Evolutionary conservation across 108 stramenopile species (phyloP).

Genomic region (Mediolabrus comicus): DNA sequence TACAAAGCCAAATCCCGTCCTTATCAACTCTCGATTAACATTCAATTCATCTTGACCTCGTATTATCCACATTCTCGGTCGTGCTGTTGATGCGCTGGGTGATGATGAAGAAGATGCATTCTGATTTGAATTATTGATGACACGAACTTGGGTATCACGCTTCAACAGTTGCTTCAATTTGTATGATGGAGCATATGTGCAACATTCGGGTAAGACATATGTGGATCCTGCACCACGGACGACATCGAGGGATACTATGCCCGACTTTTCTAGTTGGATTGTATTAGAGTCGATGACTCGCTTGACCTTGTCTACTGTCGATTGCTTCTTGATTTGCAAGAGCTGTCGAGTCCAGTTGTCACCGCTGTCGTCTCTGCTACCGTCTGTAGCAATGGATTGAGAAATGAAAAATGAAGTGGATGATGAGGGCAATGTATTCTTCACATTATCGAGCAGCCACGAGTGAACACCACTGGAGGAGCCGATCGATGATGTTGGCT

Average conservation of each 20-base stretch:
- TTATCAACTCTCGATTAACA: conserved; percentile 51
- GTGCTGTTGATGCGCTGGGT: background rate
- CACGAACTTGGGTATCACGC: conserved; percentile 9
- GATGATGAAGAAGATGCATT: background rate
- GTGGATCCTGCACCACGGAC: conserved; percentile 40
- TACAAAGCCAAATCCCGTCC: conserved; percentile 39
- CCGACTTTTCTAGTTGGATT: conserved; percentile 47
- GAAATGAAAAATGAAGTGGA: background rate
- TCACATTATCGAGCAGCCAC: background rate
- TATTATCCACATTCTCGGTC: conserved; percentile 13
- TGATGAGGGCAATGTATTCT: background rate
- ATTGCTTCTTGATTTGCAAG: background rate
- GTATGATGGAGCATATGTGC: conserved; percentile 37
- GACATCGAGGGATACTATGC: conserved; percentile 44
- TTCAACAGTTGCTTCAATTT: conserved; percentile 55
- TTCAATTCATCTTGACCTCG: conserved; percentile 15
- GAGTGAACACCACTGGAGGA: background rate
- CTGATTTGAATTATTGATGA: background rate
- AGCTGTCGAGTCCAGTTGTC: background rate
- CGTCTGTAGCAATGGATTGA: background rate
- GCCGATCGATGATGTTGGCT: background rate
- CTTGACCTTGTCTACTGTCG: conserved; percentile 40
- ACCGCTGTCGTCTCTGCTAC: too few relatives aligned
- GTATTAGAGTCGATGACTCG: conserved; percentile 54
- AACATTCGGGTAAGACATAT: conserved; percentile 49